phyloP scores from a whole-genome alignment of 805 yeast species.

The Barnettozyma pratensis region DNA sequence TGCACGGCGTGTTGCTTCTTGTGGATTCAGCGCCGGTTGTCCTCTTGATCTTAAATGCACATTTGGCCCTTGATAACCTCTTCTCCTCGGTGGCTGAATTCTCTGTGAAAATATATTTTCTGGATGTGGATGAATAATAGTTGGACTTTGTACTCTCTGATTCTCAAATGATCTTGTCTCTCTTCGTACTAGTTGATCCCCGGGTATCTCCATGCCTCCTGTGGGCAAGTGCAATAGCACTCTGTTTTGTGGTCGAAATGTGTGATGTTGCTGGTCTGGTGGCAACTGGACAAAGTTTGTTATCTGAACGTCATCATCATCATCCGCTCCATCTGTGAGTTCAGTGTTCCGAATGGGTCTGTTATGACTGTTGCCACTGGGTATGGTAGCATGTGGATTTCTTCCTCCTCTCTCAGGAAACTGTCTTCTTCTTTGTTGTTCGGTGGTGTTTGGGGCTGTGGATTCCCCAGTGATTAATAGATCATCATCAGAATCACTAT shows the following conservation, averaged over 20 bases:
- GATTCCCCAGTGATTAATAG: too few species aligned
- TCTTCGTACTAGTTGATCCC: neutral
- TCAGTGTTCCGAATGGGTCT: too few species aligned
- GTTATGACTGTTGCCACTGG: too few species aligned
- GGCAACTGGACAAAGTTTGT: neutral
- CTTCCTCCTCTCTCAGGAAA: too few species aligned
- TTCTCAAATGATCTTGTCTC: constrained; percentile 3
- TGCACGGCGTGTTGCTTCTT: neutral
- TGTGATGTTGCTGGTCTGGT: neutral
- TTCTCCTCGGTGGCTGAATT: too few species aligned
- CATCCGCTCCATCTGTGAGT: neutral
- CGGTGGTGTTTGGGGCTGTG: too few species aligned
- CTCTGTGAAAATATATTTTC: too few species aligned
- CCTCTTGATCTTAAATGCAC: neutral
- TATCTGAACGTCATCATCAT: constrained; percentile 9
- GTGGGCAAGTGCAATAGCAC: constrained; percentile 9
- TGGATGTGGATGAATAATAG: too few species aligned
- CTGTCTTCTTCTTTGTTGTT: too few species aligned
- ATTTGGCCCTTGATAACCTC: too few species aligned
- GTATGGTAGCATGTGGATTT: too few species aligned
- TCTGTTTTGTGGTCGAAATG: neutral
- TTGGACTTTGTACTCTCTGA: neutral
- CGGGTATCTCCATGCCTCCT: constrained; percentile 5
- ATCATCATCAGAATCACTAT: too few species aligned
- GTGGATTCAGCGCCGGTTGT: neutral